Percentiles rank a stretch among this genome's conserved stretches.
Conservation (phyloP, 2,329 filamentous ascomycete species). For the Sordariomycetes sp. region DNA sequence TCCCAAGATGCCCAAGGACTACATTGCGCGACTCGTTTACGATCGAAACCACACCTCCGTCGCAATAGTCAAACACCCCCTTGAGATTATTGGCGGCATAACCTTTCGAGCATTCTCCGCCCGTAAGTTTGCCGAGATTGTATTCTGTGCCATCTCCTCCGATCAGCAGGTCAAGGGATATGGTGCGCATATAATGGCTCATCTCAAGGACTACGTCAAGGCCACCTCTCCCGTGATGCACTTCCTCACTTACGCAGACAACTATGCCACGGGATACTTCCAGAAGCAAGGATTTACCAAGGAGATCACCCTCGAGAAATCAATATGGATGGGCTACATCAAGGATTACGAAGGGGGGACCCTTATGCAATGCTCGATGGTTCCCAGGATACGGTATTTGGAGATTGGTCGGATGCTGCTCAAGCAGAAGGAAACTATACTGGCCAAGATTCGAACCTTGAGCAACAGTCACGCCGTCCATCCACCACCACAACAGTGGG, state of each 20-base stretch:
- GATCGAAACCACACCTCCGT: constrained; percentile 86
- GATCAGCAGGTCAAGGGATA: constrained; percentile 95
- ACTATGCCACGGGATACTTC: constrained; percentile 95
- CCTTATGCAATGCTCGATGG: constrained; percentile 93
- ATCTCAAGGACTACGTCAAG: constrained; percentile 90
- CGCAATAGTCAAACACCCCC: constrained; percentile 83
- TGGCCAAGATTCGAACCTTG: constrained; percentile 80
- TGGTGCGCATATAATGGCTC: constrained; percentile 87
- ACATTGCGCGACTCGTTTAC: constrained; percentile 86
- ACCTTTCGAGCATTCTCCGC: constrained; percentile 83
- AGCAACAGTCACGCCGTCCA: constrained; percentile 62
- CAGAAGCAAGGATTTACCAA: constrained; percentile 96
- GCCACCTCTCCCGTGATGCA: constrained; percentile 89
- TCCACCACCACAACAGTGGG: constrained; percentile 58
- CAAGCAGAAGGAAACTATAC: constrained; percentile 84
- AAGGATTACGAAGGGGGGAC: constrained; percentile 94
- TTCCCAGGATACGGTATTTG: constrained; percentile 80
- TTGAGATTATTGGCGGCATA: constrained; percentile 83
- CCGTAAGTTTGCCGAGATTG: constrained; percentile 84
- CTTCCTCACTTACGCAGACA: constrained; percentile 90
- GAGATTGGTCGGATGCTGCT: constrained; percentile 79
- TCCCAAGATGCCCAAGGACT: constrained; percentile 94
- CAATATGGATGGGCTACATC: constrained; percentile 96
- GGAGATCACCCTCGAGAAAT: constrained; percentile 77
- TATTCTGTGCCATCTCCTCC: constrained; percentile 87